phyloP scores from a whole-genome alignment of 139 green algal species.

The Chlorella sp. region DNA sequence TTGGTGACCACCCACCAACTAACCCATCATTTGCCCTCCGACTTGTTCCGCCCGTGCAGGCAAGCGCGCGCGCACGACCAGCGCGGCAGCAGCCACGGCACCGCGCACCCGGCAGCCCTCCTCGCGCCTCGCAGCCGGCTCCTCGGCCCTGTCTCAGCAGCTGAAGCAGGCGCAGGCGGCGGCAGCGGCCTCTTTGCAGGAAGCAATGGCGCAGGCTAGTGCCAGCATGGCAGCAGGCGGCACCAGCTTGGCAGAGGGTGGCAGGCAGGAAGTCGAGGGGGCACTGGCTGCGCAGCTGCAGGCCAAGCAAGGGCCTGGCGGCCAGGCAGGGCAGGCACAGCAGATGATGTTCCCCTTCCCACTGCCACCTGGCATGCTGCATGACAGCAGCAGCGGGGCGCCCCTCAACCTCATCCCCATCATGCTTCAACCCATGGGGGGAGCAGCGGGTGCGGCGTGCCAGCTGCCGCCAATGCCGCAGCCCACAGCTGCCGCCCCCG shows the following conservation, averaged over 20 bases:
- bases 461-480: neutral
- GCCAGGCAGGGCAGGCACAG: neutral
- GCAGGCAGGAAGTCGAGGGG: neutral
- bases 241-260: neutral
- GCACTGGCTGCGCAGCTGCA: neutral
- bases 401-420: too few species aligned
- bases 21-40: neutral
- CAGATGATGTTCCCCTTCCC: neutral
- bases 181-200: neutral
- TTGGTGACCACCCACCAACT: neutral
- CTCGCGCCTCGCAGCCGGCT: neutral
- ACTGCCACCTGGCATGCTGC: too few species aligned
- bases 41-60: neutral
- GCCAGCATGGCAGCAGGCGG: neutral
- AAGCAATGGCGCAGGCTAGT: neutral
- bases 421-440: too few species aligned
- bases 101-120: neutral
- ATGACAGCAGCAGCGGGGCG: too few species aligned
- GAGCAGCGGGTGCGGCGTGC: too few species aligned
- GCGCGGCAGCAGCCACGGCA: neutral
- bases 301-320: neutral
- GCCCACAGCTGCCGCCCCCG: neutral
- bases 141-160: neutral
- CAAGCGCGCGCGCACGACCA: constrained; percentile 10
- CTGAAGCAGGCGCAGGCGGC: neutral